phyloP scores from a whole-genome alignment of 2,329 filamentous ascomycete species.

The Colletotrichum sp. region DNA sequence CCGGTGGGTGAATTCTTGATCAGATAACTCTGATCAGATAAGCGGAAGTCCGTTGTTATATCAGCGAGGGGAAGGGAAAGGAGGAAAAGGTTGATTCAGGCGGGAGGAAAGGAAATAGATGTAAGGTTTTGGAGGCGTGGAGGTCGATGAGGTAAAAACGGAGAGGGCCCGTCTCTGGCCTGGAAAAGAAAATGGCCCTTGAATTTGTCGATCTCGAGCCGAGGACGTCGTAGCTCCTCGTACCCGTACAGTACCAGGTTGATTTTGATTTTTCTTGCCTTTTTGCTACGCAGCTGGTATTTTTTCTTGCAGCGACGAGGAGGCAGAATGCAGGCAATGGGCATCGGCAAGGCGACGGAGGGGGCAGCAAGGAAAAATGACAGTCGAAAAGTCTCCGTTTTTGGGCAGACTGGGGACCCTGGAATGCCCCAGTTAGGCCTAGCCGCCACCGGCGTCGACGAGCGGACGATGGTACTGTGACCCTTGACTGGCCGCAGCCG shows the following conservation, averaged over 20 bases:
- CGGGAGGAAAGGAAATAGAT: background rate
- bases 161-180: background rate
- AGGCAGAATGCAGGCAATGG: background rate
- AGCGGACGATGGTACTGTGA: background rate
- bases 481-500: background rate
- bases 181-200: background rate
- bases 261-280: background rate
- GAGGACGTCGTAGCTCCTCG: background rate
- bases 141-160: constrained; percentile 9
- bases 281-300: background rate
- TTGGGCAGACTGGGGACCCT: constrained; percentile 1
- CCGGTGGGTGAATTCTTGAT: constrained; percentile 9
- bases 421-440: background rate
- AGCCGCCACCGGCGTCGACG: background rate
- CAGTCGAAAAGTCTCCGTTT: background rate
- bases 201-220: background rate
- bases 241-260: background rate
- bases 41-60: background rate
- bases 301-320: background rate
- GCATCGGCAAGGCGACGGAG: background rate
- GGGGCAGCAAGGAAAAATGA: constrained; percentile 1
- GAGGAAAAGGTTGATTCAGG: background rate
- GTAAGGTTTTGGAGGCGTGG: background rate
- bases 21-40: constrained; percentile 21
- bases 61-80: background rate